A percentile compares a stretch with the other conserved stretches of the same genome.
Evolutionary conservation across 768 basidiomycete species (phyloP).

Genomic region (Cystobasidium ongulense): DNA sequence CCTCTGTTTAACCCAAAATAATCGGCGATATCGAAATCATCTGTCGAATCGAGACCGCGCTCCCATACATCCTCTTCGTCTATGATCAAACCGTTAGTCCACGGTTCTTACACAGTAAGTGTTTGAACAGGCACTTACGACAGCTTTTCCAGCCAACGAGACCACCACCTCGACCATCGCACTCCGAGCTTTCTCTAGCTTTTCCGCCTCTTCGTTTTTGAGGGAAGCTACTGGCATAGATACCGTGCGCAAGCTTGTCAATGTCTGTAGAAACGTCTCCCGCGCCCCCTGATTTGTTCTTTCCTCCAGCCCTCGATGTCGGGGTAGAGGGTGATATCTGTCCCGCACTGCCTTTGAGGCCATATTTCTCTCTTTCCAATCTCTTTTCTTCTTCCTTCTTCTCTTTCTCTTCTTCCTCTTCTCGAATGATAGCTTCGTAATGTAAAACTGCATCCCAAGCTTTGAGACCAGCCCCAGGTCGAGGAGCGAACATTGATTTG

Average conservation of each 20-base stretch:
- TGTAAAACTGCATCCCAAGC: conserved; percentile 29
- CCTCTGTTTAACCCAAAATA: conserved; percentile 17
- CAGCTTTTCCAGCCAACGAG: conserved; percentile 31
- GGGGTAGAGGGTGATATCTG: background rate
- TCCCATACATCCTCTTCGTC: conserved; percentile 31
- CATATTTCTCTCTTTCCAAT: conserved; percentile 23
- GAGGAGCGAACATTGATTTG: conserved; percentile 18
- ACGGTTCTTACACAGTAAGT: background rate
- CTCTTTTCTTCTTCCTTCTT: conserved; percentile 28
- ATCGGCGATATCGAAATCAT: conserved; percentile 26
- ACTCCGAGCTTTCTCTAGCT: conserved; percentile 16
- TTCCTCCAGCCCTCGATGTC: background rate
- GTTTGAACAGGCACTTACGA: background rate
- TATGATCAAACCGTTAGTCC: background rate
- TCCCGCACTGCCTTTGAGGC: conserved; percentile 13
- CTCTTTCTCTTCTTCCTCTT: conserved; percentile 28
- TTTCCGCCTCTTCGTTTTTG: conserved; percentile 21
- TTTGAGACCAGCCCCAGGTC: conserved; percentile 18
- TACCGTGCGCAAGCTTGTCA: background rate
- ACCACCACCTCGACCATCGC: conserved; percentile 24
- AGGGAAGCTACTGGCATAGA: background rate
- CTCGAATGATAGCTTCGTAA: conserved; percentile 28
- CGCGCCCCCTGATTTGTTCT: background rate
- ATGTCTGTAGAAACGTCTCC: background rate
- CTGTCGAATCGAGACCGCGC: conserved; percentile 16